Percentiles rank a stretch among this genome's conserved stretches.
phyloP scores from a whole-genome alignment of 2,329 filamentous ascomycete genomes.

The Mariannaea elegans region DNA sequence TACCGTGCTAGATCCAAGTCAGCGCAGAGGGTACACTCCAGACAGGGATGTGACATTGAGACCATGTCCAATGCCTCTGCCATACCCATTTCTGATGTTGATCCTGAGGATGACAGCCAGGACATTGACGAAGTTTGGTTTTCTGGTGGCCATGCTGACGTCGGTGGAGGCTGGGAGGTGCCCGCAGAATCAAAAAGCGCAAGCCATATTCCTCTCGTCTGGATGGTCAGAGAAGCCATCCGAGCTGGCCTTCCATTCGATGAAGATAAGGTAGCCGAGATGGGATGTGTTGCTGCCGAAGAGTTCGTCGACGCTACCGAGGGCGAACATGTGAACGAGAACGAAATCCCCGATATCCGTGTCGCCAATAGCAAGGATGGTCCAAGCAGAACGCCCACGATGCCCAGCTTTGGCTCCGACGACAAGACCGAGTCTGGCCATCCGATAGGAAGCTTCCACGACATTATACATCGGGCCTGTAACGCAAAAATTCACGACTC shows the following conservation, averaged over 20 bases:
- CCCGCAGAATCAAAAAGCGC: constrained; percentile 66
- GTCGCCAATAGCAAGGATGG: constrained; percentile 35
- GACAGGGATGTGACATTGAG: constrained; percentile 33
- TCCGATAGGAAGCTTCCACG: constrained; percentile 56
- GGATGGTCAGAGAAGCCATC: constrained; percentile 71
- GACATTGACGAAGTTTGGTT: constrained; percentile 87
- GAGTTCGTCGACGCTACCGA: constrained; percentile 4
- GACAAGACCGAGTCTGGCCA: constrained; percentile 35
- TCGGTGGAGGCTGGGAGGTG: constrained; percentile 79
- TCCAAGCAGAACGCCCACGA: constrained; percentile 28
- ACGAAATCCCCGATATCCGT: constrained; percentile 44
- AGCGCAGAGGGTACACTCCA: constrained; percentile 39
- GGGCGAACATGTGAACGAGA: constrained; percentile 16
- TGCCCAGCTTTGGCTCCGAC: constrained; percentile 34
- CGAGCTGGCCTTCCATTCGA: constrained; percentile 77
- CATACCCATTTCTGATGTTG: constrained; percentile 35
- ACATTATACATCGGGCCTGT: constrained; percentile 66
- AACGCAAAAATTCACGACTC: constrained; percentile 73
- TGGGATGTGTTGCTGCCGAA: constrained; percentile 61
- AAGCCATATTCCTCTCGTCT: constrained; percentile 74
- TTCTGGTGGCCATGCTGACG: constrained; percentile 79
- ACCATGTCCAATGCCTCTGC: constrained; percentile 45
- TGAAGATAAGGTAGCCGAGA: constrained; percentile 69
- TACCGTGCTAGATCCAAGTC: constrained; percentile 54
- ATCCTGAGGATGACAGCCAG: constrained; percentile 63